These are phyloP conservation scores for Chaetomium tenue DNA, from an alignment of 495 filamentous ascomycete genomes.

Conservation along the genomic window DNA sequence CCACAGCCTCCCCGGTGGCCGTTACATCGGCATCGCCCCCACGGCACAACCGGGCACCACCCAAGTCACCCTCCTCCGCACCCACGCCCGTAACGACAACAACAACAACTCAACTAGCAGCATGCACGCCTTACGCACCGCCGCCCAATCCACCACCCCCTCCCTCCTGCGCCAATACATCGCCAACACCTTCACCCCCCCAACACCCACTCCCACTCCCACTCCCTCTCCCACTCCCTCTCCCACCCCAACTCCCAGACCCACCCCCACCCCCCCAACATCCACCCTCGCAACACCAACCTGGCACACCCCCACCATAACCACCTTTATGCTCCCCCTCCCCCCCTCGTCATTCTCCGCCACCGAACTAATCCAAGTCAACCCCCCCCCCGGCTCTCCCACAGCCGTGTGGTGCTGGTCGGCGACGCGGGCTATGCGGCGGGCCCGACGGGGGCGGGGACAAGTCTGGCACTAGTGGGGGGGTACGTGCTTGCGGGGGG, in stretches of 20 bases:
- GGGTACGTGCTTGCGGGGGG: neutral
- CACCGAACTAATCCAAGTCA: neutral
- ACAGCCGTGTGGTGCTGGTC: neutral
- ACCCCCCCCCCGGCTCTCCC: neutral
- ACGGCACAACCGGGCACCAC: neutral
- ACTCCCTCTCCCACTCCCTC: no score
- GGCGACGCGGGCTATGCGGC: neutral
- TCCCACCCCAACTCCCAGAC: no score
- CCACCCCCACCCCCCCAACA: no score
- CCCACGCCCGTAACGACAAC: neutral
- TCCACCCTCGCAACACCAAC: neutral
- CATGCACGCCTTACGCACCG: neutral
- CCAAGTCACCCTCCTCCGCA: neutral
- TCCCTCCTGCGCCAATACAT: neutral
- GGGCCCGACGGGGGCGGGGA: neutral
- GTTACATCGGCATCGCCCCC: neutral
- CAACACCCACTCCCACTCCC: neutral
- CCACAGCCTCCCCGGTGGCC: neutral
- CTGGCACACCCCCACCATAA: no score
- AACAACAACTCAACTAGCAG: neutral
- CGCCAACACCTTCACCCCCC: neutral
- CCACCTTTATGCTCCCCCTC: neutral
- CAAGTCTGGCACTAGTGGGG: neutral
- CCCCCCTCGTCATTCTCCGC: neutral
- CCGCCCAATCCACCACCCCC: neutral